Evolutionary conservation across 1,139 yeast genomes (phyloP), one percentile per base, ranked within the genome.

Genomic region (Groenewaldozyma auringiensis): DNA sequence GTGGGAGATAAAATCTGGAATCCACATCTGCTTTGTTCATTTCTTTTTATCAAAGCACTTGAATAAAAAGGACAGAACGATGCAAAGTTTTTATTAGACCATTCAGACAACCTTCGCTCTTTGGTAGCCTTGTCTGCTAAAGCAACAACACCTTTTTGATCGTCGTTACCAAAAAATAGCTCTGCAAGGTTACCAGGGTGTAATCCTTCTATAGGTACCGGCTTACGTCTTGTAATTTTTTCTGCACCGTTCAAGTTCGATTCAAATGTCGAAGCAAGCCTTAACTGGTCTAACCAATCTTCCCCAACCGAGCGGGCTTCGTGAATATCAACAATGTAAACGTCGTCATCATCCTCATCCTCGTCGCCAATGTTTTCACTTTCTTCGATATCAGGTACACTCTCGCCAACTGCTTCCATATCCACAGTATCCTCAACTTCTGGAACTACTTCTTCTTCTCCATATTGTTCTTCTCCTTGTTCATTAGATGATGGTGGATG

Each of bases 161-260:
- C 22, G 9, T 35, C 38, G 8, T 9, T 6, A 2, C 77, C 72
- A 59, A 81, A 83, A 31, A 85, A 63, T 13, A 76, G 53, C 13
- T 72, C 70, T 57, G 81, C 83, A 34, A 78, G 67, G 48, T 36
- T 32, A 4, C 44, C 41, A 8, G 25, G 20, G 22, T 34, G 37
- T 14, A 18, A 8, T 18, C 14, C 43, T 13, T 25, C 29, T 3
- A 3, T 9, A 9, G 21, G 36, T 8, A 25, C 16, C 3, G 17
- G 21, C 22, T 22, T 38, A 11, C 31, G 21, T 13, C 27, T n/a
- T n/a, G n/a, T n/a, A 25, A 25, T 11, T 6, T 14, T 16, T 6
- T 14, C 38, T 8, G 8, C 6, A 20, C 38, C 22, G 6, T 35
- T 35, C 16, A 52, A 47, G 9, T 51, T 49, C 3, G 57, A 52